Evolutionary conservation across 441 rosid genomes (phyloP), one percentile per base, ranked within the genome.

Genomic region (Mallotus repandus): DNA sequence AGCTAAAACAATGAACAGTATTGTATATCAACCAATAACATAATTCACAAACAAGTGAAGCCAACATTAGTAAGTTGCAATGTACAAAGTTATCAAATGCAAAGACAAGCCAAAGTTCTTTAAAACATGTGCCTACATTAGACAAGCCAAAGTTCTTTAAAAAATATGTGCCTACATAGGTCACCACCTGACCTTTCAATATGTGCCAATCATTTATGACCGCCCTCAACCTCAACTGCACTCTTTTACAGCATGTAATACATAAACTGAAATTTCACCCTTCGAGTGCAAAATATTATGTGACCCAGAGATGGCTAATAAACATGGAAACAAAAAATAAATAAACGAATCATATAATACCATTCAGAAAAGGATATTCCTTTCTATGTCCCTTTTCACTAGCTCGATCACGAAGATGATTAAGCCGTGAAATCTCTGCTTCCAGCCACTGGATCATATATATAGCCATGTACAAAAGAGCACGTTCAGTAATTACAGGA

Each of bases 361-460:
- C 70, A 73, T 82, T 73, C 22, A 87, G 63, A 74, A 85, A 84
- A 97, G 99, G 99, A 94, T 97, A 94, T 94, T 92, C 94, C 75
- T 90, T 88, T 74, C 80, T 66, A 10, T 74, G 94, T 69, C 96
- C 95, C 76, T 86, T 92, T 84, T 94, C 98, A 78, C 87, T 94
- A 73, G 99, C 99, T 83, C 84, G 93, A 83, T 96, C 98, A 74
- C 89, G 86, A 72, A 94, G 98, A 84, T 90, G 89, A 67, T 73
- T 84, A 70, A 87, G 83, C 86, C 85, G 87, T 77, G 80, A 74
- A 70, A 86, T 86, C 87, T 96, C 97, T 67, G 90, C 81, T 78
- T 89, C 95, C 82, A 94, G 82, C 81, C 84, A 73, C 99, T 96
- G 84, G 25, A 80, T 54, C 55, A 67, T 60, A 69, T 74, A 55